These are phyloP conservation scores for Neonectria magnoliae DNA, from an alignment of 2,329 filamentous ascomycete genomes.

Conservation along the genomic window DNA sequence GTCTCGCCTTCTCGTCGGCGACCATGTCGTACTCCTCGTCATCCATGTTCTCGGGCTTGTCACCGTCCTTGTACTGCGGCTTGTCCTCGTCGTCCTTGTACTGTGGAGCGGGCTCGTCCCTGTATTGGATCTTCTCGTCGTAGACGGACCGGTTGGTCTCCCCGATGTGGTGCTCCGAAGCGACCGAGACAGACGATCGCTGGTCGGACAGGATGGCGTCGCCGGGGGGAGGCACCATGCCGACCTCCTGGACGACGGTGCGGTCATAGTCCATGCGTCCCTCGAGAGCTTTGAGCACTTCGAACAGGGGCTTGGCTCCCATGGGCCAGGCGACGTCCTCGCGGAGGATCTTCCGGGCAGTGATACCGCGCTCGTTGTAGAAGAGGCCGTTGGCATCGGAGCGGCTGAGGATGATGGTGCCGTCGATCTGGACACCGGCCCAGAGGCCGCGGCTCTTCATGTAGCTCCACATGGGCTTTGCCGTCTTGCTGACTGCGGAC, in stretches of 20 bases:
- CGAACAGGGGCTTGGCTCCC: slow-evolving; percentile 50
- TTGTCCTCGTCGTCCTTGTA: slow-evolving; percentile 29
- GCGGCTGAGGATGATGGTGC: slow-evolving; percentile 79
- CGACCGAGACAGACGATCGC: slow-evolving; percentile 13
- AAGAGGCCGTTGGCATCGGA: slow-evolving; percentile 83
- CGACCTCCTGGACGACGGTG: slow-evolving; percentile 42
- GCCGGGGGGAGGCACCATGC: slow-evolving; percentile 31
- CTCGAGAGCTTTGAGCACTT: slow-evolving; percentile 53
- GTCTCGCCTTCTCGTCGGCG: slow-evolving; percentile 41
- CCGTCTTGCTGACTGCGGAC: slow-evolving; percentile 44
- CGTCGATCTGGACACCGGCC: slow-evolving; percentile 82
- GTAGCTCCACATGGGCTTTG: slow-evolving; percentile 79
- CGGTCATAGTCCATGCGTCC: slow-evolving; percentile 43
- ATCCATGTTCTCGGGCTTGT: slow-evolving; percentile 16
- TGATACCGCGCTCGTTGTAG: slow-evolving; percentile 68
- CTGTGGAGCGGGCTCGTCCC: slow-evolving; percentile 24
- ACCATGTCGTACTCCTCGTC: slow-evolving; percentile 30
- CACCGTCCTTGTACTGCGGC: slow-evolving; percentile 28
- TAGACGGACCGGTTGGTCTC: neutral
- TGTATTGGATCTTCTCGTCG: slow-evolving; percentile 25
- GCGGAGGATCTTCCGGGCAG: slow-evolving; percentile 48
- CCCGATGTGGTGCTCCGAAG: neutral
- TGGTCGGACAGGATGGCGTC: slow-evolving; percentile 45
- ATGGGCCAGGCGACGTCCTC: slow-evolving; percentile 54
- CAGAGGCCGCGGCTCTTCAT: slow-evolving; percentile 84